Conservation (phyloP, 1,284 basidiomycete genomes). For the Mycena citricolor region DNA sequence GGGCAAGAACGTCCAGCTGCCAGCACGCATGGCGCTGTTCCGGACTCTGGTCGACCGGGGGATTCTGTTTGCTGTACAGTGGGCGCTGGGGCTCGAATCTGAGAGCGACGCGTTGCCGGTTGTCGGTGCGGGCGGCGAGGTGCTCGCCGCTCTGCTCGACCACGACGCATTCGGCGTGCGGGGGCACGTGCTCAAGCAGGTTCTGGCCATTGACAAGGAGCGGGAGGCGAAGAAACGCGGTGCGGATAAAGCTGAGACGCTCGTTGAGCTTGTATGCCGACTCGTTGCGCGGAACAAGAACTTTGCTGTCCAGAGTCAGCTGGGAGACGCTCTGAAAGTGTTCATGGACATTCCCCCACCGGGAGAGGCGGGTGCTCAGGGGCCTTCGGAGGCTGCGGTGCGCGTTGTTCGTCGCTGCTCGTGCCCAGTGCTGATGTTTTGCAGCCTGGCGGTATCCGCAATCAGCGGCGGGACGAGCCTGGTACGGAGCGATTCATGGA, state of each 20-base stretch:
- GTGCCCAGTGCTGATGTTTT: too few relatives aligned
- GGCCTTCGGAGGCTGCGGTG: conserved; percentile 39
- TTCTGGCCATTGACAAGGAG: conserved; percentile 64
- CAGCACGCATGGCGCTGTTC: conserved; percentile 84
- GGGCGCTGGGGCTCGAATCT: conserved; percentile 74
- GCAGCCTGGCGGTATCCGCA: conserved; percentile 18
- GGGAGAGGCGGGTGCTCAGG: conserved; percentile 32
- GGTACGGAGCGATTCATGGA: conserved; percentile 86
- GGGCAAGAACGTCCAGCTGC: conserved; percentile 95
- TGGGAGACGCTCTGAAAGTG: conserved; percentile 86
- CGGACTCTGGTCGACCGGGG: conserved; percentile 88
- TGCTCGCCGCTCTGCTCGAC: conserved; percentile 86
- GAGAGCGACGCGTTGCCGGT: conserved; percentile 56
- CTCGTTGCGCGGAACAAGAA: conserved; percentile 80
- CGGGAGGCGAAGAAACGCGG: conserved; percentile 51
- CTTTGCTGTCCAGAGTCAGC: conserved; percentile 85
- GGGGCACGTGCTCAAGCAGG: conserved; percentile 80
- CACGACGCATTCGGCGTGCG: conserved; percentile 90
- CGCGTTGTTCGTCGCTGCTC: conserved; percentile 23
- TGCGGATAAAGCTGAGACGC: conserved; percentile 67
- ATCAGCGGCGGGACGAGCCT: conserved; percentile 71
- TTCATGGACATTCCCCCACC: conserved; percentile 73
- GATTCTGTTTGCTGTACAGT: conserved; percentile 87
- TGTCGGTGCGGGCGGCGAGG: conserved; percentile 84
- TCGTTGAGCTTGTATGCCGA: conserved; percentile 75